Evolutionary conservation across 208 protist genomes (phyloP).

Genomic region (Trypanosoma platydactyli): DNA sequence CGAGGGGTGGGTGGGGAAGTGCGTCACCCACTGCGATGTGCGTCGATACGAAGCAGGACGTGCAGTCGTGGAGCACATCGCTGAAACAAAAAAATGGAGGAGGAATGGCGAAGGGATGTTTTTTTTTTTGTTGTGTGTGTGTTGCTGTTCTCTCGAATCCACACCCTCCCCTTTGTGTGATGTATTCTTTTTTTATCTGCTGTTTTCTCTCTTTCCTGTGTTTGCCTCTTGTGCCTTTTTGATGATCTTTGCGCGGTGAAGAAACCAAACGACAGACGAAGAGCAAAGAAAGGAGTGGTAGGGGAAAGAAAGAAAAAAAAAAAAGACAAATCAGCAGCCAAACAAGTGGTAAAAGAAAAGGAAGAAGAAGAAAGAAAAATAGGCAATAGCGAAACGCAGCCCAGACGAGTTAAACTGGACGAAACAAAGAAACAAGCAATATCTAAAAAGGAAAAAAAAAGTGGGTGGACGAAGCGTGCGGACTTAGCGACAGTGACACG

Average conservation of each 20-base stretch:
- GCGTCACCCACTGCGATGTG: too few relatives aligned
- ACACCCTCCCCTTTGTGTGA: too few relatives aligned
- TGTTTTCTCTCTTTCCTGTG: constrained; percentile 18
- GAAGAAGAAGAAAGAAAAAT: constrained; percentile 6
- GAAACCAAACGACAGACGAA: background rate
- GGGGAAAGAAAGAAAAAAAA: background rate
- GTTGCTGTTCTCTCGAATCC: too few relatives aligned
- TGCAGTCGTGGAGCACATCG: too few relatives aligned
- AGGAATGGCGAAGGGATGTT: too few relatives aligned
- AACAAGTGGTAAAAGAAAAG: background rate
- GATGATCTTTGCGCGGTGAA: background rate
- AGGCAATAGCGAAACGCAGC: background rate
- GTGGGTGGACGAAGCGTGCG: background rate
- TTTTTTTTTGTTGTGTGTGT: too few relatives aligned
- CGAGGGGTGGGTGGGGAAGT: too few relatives aligned
- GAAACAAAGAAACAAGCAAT: background rate
- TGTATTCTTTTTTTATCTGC: constrained; percentile 15
- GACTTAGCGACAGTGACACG: background rate
- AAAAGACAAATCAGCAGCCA: background rate
- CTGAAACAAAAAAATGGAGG: too few relatives aligned
- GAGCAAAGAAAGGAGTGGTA: constrained; percentile 1
- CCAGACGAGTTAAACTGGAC: background rate
- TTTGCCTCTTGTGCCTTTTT: constrained; percentile 6
- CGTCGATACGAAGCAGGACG: too few relatives aligned
- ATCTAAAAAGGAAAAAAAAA: constrained; percentile 3